Evolutionary conservation across 148 eudicot genomes (phyloP).

Genomic region (Camellia lanceoleosa): DNA sequence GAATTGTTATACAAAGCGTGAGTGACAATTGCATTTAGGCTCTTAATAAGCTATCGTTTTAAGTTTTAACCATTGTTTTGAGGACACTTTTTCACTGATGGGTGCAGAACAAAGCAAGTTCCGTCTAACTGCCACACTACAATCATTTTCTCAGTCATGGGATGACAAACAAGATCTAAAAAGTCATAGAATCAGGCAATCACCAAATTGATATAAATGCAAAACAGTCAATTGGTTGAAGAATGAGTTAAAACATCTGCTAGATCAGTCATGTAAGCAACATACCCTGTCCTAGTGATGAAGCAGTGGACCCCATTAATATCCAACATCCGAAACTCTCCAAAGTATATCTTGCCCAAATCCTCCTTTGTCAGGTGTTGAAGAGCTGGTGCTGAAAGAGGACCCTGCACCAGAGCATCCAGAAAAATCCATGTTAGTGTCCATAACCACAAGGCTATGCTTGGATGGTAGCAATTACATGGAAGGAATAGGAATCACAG

Average conservation of each 20-base stretch:
- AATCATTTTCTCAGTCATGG: background rate
- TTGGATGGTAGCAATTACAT: too few species aligned
- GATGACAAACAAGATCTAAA: conserved; percentile 2
- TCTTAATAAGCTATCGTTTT: background rate
- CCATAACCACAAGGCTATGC: background rate
- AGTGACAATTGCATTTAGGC: background rate
- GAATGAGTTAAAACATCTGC: background rate
- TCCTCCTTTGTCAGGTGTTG: conserved; percentile 84
- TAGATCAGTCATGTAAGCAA: background rate
- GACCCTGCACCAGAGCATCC: conserved; percentile 63
- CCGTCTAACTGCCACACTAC: background rate
- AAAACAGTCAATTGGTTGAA: background rate
- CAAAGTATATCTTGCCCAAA: conserved; percentile 90
- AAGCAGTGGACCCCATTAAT: conserved; percentile 77
- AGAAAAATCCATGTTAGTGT: conserved; percentile 13
- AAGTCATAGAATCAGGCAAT: background rate
- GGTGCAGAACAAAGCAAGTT: background rate
- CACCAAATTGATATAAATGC: background rate
- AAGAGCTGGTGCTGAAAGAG: conserved; percentile 91
- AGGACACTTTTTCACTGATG: background rate
- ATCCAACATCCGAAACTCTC: conserved; percentile 61
- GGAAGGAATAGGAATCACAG: too few species aligned
- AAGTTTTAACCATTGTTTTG: background rate
- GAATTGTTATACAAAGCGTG: background rate
- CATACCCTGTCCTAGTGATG: conserved; percentile 95